Evolutionary conservation across 805 yeast genomes (phyloP), one percentile per base, ranked within the genome.

Genomic region (Naumovozyma castellii): DNA sequence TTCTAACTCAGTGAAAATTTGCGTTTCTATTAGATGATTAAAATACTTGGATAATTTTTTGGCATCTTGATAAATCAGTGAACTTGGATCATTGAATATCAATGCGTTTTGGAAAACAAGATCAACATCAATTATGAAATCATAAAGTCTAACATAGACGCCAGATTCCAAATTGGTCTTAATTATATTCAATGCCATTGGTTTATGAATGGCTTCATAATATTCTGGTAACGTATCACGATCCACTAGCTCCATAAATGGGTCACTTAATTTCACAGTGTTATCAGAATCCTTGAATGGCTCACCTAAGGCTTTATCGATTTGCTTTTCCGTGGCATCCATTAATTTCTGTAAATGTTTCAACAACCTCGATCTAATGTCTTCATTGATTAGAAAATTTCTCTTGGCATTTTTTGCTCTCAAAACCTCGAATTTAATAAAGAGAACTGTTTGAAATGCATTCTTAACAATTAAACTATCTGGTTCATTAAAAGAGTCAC

Each of bases 21-120:
- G 41, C 14, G 46, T 39, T 17, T 51, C 47, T 16, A 59, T 48
- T 25, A 59, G 25, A 32, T 54, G 64, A 30, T 67, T 64, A 47
- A 81, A 77, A 43, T 68, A 69, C 22, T 67, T 68, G 44, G 74
- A 69, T 38, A 92, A 68, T 34, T 72, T 71, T 30, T 58, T 62
- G 0, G 97, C 80, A 61, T 86, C 94, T 43, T 74, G 74, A 53
- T 78, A 76, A 32, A 88, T 78, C 39, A 76, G 68, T 39, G 92
- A 76, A 1, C 73, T 76, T 38, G 82, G 82, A 43, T 78, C 82
- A 59, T 88, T 90, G 61, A 78, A 90, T 1, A 71, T 58, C 54
- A 77, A 76, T 2, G 97, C 95, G 61, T 92, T 92, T 34, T 68
- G 54, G 64, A 88, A 87, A 12, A 90, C 78, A 38, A 80, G 64